Base-by-base conservation (phyloP, 805 yeast genomes). In the Candida piceae region DNA sequence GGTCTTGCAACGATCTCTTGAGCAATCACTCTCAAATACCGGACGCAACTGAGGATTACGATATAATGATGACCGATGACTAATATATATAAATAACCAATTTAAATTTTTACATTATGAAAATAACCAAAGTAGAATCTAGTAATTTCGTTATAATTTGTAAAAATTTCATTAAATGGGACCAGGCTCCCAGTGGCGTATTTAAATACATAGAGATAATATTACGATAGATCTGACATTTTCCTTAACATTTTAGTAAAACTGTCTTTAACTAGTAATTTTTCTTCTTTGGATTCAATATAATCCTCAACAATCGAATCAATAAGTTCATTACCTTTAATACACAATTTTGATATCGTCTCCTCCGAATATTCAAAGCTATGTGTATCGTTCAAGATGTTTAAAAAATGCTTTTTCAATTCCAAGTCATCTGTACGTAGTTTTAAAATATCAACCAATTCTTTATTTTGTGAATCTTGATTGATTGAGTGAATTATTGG, bases 401-500 rank as follows among this genome's bases (percentile, higher is more conserved):
- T 55, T 12, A 82, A 57, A 1, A 82, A 80, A 31, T 68, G 64
- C 32, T 53, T 54, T 53, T 81, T 82, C 34, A 74, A 48, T 7
- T 65, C 63, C 4, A 46, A 52, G 50, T 79, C 80, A 1, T 56
- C 49, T 0, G 88, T 77, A 31, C 69, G 70, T 46, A 70, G 66
- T 39, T 64, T 66, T 38, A 82, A 56, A n/a, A 79, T 76, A 32
- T 69, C 67, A 36, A 69, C 43, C 9, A 79, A 53, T 35, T 69
- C 70, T 37, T 63, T 58, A 34, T 67, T 65, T 1, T 49, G 43
- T 2, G 50, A 42, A 32, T 64, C 65, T 24, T 53, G 49, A 15
- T 64, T 51, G 2, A 82, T 58, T 4, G 80, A 70, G 57, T 86
- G 93, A 13, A 89, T 72, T 2, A 89, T 77, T 0, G 96, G 96